These are phyloP conservation scores for Chenopodium album DNA, from an alignment of 148 eudicot species.

Conservation along the genomic window DNA sequence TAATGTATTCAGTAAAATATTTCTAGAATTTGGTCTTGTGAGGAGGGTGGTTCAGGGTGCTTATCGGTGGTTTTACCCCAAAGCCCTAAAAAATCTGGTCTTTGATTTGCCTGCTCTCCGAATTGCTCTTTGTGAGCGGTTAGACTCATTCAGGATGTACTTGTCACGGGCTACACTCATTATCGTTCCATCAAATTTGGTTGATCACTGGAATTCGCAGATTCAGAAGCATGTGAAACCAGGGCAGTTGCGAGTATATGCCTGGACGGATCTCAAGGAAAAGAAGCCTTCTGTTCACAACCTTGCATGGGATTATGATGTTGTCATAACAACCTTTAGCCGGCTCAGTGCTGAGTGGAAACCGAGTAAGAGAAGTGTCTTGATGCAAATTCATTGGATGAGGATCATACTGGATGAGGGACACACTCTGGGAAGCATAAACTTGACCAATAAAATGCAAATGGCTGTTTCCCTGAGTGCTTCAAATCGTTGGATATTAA, in stretches of 20 bases:
- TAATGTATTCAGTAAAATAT: conserved; percentile 60
- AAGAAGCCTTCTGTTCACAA: conserved; percentile 67
- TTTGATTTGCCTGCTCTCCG: conserved; percentile 86
- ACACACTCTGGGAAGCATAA: conserved; percentile 91
- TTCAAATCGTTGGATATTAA: conserved; percentile 88
- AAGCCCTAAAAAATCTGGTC: conserved; percentile 45
- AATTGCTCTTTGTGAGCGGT: conserved; percentile 80
- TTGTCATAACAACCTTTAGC: conserved; percentile 84
- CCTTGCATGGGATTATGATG: conserved; percentile 97
- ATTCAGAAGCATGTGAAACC: conserved; percentile 80
- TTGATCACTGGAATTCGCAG: conserved; percentile 92
- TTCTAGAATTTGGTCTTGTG: conserved; percentile 79
- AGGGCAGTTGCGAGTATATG: conserved; percentile 66
- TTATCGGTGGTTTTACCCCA: conserved; percentile 79
- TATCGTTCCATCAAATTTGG: conserved; percentile 93
- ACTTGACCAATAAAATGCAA: conserved; percentile 88
- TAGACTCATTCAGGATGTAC: conserved; percentile 72
- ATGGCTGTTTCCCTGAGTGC: conserved; percentile 74
- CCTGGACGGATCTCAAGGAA: conserved; percentile 64
- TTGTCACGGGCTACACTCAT: conserved; percentile 86
- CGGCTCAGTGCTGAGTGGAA: conserved; percentile 94
- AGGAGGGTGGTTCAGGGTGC: conserved; percentile 56
- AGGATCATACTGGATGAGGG: conserved; percentile 94
- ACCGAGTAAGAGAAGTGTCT: conserved; percentile 62
- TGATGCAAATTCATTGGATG: conserved; percentile 93